Conservation (phyloP, 2,329 filamentous ascomycete genomes). For the Rutstroemia sydowiana region DNA sequence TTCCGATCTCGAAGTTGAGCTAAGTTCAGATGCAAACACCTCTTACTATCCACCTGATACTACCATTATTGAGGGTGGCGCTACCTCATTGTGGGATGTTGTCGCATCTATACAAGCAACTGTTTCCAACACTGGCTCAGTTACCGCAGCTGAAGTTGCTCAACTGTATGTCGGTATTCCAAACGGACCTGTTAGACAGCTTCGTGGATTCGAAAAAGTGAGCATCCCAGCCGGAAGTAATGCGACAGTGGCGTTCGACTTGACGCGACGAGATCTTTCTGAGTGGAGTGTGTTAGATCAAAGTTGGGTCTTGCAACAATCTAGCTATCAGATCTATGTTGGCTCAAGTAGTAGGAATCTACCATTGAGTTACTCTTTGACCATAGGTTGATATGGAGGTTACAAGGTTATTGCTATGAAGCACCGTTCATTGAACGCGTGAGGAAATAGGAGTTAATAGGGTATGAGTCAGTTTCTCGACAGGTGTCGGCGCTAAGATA, state of each 20-base stretch:
- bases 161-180: constrained; percentile 25
- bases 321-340: constrained; percentile 3
- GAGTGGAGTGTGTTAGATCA: constrained; percentile 55
- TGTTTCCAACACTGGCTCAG: constrained; percentile 44
- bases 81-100: constrained; percentile 46
- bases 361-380: constrained; percentile 1
- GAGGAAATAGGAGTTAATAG: background rate
- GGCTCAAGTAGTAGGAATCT: constrained; percentile 5
- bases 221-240: constrained; percentile 39
- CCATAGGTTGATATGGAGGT: background rate
- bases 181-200: constrained; percentile 47
- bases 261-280: constrained; percentile 55
- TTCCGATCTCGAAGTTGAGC: constrained; percentile 42
- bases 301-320: constrained; percentile 39
- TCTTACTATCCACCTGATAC: background rate
- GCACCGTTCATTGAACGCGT: background rate
- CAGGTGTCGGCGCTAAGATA: no score
- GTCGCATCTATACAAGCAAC: constrained; percentile 41
- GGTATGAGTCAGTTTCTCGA: background rate
- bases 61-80: constrained; percentile 36
- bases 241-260: constrained; percentile 39
- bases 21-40: background rate
- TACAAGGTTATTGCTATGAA: background rate
- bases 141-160: constrained; percentile 25
- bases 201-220: constrained; percentile 57